These are phyloP conservation scores for Kodamaea sp. DNA, from an alignment of 1,139 yeast genomes.

Conservation along the genomic window DNA sequence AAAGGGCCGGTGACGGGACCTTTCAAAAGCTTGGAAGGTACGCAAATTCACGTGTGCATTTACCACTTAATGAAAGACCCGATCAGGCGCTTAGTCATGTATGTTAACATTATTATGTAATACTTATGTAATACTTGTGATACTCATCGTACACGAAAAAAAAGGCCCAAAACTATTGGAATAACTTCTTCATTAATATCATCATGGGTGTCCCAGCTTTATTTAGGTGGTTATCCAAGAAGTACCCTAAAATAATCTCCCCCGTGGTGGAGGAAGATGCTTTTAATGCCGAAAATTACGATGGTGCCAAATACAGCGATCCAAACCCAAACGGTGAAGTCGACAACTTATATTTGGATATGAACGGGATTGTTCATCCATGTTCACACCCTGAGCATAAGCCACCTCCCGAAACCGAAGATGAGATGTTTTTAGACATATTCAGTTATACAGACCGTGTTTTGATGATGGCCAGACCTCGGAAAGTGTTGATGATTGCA, in stretches of 20 bases:
- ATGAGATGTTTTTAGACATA: conserved; percentile 89
- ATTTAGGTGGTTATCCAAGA: conserved; percentile 91
- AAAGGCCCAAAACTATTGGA: too few relatives aligned
- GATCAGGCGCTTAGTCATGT: too few relatives aligned
- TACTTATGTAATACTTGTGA: too few relatives aligned
- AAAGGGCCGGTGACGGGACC: too few relatives aligned
- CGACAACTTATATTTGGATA: conserved; percentile 85
- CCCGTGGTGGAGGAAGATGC: conserved; percentile 82
- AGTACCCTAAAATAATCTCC: conserved; percentile 90
- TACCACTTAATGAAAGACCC: too few relatives aligned
- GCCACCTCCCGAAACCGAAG: conserved; percentile 92
- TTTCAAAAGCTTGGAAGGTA: too few relatives aligned
- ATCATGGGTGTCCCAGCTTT: conserved; percentile 88
- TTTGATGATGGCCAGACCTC: conserved; percentile 87
- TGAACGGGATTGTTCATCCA: conserved; percentile 98
- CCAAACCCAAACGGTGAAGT: conserved; percentile 95
- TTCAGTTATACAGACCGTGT: conserved; percentile 89
- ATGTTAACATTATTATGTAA: too few relatives aligned
- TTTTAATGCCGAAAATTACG: conserved; percentile 27
- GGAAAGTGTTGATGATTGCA: conserved; percentile 88
- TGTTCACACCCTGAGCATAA: conserved; percentile 95
- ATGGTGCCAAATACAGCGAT: conserved; percentile 63
- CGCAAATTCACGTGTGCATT: too few relatives aligned
- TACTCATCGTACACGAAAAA: neutral
- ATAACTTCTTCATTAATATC: neutral